Base-by-base conservation (phyloP, 1,284 basidiomycete species). In the Pseudozyma sp. region DNA sequence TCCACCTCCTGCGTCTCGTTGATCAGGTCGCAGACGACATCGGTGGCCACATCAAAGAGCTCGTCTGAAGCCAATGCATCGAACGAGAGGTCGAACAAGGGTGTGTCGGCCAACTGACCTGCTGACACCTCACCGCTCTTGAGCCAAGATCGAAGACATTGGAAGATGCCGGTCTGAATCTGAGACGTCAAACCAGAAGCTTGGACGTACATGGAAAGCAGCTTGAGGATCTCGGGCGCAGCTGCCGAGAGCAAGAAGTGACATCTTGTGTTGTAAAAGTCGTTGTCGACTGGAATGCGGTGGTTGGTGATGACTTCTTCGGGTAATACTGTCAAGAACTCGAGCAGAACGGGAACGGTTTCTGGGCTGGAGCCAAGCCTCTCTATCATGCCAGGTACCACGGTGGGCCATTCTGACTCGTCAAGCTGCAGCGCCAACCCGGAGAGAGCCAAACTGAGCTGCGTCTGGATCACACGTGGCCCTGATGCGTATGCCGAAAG, bases 1-100 rank as follows among this genome's bases (percentile, higher is more conserved):
- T 97, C 91, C 31, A 97, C 89, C 86, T 99, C 97, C 86, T 98
- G 96, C 0, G 97, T 99, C 85, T 99, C 97, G 86, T 98, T 95
- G 66, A 99, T 95, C 75, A 98, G 87, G 83, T 97, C 95, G 86
- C 94, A 96, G 58, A 98, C 88, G 47, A 93, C 91, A 76, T 97
- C 93, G 44, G 96, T 93, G 0, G 94, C 95, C 2, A 91, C 86
- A 82, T 99, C 97, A 83, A 99, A 99, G 11, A 99, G 89, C 51
- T 90, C 89, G 35, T 97, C 93, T 9, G 75, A 75, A 13, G 60
- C 59, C 19, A 83, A 69, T 9, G 82, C 79, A 36, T 83, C 73
- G 53, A 84, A 83, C 5, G 80, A 72, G 79, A 91, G 91, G 11
- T 88, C 86, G 81, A 98, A 92, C n/a, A 99, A 88, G 2, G 95